Evolutionary conservation across 2,329 filamentous ascomycete genomes (phyloP).

Genomic region (Raffaelea ambrosiae): DNA sequence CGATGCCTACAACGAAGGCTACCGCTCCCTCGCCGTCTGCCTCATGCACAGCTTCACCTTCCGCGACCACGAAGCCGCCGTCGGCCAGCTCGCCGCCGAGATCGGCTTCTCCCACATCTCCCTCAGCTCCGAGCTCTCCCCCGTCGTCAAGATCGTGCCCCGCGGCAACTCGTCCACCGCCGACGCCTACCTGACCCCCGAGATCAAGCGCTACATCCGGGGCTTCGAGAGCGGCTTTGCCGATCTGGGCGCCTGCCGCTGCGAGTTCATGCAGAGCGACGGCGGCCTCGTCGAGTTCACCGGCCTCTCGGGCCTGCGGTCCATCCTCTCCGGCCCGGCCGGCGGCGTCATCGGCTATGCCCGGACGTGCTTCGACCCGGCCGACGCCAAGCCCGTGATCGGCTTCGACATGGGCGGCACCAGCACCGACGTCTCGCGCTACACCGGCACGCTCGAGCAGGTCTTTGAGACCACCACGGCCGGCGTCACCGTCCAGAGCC

Average conservation of each 20-base stretch:
- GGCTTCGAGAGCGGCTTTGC: conserved; percentile 37
- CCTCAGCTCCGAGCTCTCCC: neutral
- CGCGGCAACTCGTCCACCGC: conserved; percentile 61
- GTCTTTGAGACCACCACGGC: conserved; percentile 62
- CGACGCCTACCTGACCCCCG: conserved; percentile 66
- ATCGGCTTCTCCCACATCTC: conserved; percentile 2
- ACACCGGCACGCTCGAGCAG: conserved; percentile 52
- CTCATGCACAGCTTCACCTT: conserved; percentile 11
- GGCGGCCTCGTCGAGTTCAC: conserved; percentile 49
- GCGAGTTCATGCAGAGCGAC: conserved; percentile 66
- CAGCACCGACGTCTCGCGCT: conserved; percentile 8
- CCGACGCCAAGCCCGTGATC: neutral
- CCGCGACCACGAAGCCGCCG: conserved; percentile 9
- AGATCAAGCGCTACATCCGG: conserved; percentile 61
- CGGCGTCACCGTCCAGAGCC: conserved; percentile 82
- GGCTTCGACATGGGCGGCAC: conserved; percentile 9
- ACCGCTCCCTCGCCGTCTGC: conserved; percentile 31
- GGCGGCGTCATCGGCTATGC: conserved; percentile 67
- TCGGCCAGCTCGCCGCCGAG: conserved; percentile 6
- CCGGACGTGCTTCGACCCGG: conserved; percentile 38
- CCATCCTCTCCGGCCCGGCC: conserved; percentile 28
- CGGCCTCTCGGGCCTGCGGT: conserved; percentile 38
- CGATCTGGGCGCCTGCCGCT: conserved; percentile 52
- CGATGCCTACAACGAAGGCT: conserved; percentile 50
- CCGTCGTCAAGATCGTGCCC: conserved; percentile 64